Conservation (phyloP, 73 alveolate species). For the Paramecium sonneborni region DNA sequence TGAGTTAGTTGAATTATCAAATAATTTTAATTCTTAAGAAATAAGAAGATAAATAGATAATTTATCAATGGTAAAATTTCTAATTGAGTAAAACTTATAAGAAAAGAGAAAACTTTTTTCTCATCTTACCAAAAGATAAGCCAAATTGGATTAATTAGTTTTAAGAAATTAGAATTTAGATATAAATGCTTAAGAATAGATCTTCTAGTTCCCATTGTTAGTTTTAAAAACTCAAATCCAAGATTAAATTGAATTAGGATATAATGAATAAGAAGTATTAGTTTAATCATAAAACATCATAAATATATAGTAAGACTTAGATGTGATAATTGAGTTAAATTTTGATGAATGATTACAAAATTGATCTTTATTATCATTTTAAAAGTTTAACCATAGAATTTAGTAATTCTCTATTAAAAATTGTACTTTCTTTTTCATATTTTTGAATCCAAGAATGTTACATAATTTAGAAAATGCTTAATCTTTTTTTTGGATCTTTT, state of each 20-base stretch:
- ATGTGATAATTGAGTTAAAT: not conserved
- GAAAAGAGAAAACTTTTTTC: not conserved
- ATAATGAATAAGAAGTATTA: not conserved
- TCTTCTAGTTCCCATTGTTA: not conserved
- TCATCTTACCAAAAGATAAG: not conserved
- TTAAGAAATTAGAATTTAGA: not conserved
- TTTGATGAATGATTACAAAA: conserved; percentile 9
- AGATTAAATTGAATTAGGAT: not conserved
- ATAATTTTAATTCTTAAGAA: not conserved
- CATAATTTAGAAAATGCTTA: conserved; percentile 40
- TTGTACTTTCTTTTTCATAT: conserved; percentile 16
- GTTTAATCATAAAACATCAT: not conserved
- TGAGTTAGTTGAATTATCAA: not conserved
- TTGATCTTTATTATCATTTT: conserved; percentile 28
- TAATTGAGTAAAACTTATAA: not conserved
- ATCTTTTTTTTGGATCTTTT: conserved; percentile 58
- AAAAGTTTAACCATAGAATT: conserved; percentile 29
- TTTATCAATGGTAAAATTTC: not conserved
- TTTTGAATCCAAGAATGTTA: conserved; percentile 63
- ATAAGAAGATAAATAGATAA: conserved; percentile 3
- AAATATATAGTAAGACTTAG: not conserved
- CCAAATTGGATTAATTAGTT: not conserved
- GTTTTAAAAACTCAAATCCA: not conserved
- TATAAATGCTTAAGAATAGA: not conserved
- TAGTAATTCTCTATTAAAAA: conserved; percentile 39